Evolutionary conservation across 345 rosid genomes (phyloP).

Genomic region (Corchorus olitorius): DNA sequence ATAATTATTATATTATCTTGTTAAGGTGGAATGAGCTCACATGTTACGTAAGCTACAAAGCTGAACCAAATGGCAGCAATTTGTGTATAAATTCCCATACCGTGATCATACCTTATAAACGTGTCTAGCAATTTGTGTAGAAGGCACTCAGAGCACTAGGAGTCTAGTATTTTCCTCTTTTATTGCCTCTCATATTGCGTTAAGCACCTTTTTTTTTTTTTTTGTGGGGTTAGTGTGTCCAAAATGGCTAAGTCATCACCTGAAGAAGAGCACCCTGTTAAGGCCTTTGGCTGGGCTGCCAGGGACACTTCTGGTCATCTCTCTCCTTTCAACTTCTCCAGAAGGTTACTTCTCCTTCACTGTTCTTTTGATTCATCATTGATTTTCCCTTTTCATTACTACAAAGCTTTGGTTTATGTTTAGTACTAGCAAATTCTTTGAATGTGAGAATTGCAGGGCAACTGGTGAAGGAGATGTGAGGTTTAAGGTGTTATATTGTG

Average conservation of each 20-base stretch:
- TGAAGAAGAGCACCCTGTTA: conserved; percentile 25
- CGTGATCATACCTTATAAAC: background rate
- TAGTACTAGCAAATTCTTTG: conserved; percentile 3
- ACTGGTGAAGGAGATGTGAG: conserved; percentile 63
- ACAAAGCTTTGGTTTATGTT: background rate
- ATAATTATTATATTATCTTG: background rate
- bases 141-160: background rate
- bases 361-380: too few relatives aligned
- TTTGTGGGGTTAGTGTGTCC: background rate
- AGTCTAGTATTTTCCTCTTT: background rate
- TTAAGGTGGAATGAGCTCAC: background rate
- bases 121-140: too few relatives aligned
- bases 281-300: conserved; percentile 59
- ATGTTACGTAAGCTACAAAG: background rate
- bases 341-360: conserved; percentile 35
- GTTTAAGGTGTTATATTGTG: conserved; percentile 64
- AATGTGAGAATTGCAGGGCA: conserved; percentile 34
- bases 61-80: background rate
- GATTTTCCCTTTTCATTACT: background rate
- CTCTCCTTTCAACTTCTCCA: conserved; percentile 50
- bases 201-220: background rate
- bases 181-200: background rate
- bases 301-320: conserved; percentile 45
- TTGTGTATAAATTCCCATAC: too few relatives aligned
- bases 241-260: conserved; percentile 30